phyloP scores from a whole-genome alignment of 2,329 filamentous ascomycete genomes.

The Fusarium sp. region DNA sequence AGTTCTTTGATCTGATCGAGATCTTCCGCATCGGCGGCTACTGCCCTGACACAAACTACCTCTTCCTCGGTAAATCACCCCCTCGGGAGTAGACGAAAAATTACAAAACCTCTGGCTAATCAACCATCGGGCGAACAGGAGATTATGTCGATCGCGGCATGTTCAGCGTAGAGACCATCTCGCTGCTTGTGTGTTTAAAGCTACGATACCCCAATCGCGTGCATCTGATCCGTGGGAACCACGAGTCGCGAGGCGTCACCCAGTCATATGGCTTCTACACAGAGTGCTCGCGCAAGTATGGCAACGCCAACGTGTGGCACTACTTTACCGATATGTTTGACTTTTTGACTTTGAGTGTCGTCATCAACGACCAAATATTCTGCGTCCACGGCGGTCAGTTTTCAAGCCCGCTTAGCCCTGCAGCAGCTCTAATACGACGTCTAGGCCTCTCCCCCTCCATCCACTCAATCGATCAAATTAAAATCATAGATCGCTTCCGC shows the following conservation, averaged over 20 bases:
- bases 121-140: slow-evolving; percentile 58
- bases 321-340: slow-evolving; percentile 99
- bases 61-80: slow-evolving; percentile 78
- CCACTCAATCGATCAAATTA: slow-evolving; percentile 98
- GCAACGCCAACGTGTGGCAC: slow-evolving; percentile 98
- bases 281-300: slow-evolving; percentile 96
- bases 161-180: slow-evolving; percentile 99
- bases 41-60: slow-evolving; percentile 97
- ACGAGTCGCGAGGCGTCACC: slow-evolving; percentile 96
- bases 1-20: slow-evolving; percentile 99
- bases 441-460: slow-evolving; percentile 84
- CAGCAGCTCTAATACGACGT: slow-evolving; percentile 10
- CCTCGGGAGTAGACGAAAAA: not conserved
- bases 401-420: not conserved
- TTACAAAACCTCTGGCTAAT: slow-evolving; percentile 18
- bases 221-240: slow-evolving; percentile 95
- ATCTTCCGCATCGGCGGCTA: slow-evolving; percentile 98
- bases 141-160: slow-evolving; percentile 98
- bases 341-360: slow-evolving; percentile 93
- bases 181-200: slow-evolving; percentile 95
- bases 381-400: slow-evolving; percentile 86
- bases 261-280: slow-evolving; percentile 99
- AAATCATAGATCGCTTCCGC: slow-evolving; percentile 98
- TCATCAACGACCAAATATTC: slow-evolving; percentile 99
- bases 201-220: slow-evolving; percentile 95